Percentiles rank a stretch among this genome's conserved stretches.
Conservation (phyloP, 441 rosid genomes). For the Gossypium trilobum region DNA sequence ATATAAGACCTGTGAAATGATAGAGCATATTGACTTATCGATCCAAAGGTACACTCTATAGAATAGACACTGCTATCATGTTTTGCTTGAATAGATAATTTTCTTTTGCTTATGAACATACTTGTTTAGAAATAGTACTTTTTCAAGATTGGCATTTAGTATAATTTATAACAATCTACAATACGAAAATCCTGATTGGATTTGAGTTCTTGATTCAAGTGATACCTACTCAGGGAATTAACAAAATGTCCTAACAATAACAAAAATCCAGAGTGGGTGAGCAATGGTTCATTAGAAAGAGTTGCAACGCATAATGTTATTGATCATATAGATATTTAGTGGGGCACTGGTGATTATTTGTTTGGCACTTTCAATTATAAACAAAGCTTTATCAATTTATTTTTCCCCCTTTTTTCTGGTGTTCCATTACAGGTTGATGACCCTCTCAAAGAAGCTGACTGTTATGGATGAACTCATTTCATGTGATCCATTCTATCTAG, state of each 20-base stretch:
- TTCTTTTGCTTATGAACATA: neutral
- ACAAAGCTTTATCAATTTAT: neutral
- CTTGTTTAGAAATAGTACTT: neutral
- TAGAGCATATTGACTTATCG: conserved; percentile 70
- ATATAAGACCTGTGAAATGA: conserved; percentile 84
- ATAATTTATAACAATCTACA: neutral
- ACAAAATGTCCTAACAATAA: neutral
- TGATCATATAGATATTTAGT: neutral
- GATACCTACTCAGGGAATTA: neutral
- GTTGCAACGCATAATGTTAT: neutral
- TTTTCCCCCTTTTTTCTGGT: neutral
- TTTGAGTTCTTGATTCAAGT: neutral
- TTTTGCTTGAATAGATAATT: neutral
- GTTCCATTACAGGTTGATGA: conserved; percentile 53
- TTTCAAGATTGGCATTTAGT: neutral
- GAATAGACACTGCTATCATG: neutral
- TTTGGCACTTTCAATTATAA: neutral
- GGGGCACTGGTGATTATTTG: neutral
- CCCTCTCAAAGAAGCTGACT: conserved; percentile 72
- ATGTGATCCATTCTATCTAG: conserved; percentile 67
- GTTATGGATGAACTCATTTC: conserved; percentile 70
- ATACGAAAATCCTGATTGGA: neutral
- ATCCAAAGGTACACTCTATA: conserved; percentile 58
- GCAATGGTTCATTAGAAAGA: neutral
- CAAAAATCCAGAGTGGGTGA: neutral